Conservation (phyloP, 345 rosid species). For the Boechera divaricarpa region DNA sequence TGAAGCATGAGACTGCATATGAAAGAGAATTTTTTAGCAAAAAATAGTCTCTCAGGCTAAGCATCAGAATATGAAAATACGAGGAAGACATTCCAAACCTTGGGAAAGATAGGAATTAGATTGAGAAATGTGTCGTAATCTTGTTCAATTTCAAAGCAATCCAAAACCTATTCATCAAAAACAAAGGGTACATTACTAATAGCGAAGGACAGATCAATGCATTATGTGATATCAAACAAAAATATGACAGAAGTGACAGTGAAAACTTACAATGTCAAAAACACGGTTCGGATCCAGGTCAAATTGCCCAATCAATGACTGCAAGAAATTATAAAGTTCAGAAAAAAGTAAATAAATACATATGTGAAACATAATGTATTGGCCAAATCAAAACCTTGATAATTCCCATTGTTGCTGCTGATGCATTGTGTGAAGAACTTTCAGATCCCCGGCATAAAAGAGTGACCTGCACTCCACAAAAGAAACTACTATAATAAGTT, state of each 20-base stretch:
- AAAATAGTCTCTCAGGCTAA: conserved; percentile 21
- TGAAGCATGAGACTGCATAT: conserved; percentile 97
- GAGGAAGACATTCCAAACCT: conserved; percentile 56
- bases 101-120: conserved; percentile 93
- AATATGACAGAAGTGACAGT: conserved; percentile 20
- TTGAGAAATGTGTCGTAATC: conserved; percentile 72
- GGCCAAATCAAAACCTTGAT: conserved; percentile 69
- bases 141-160: conserved; percentile 93
- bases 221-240: conserved; percentile 34
- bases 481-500: conserved; percentile 30
- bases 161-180: conserved; percentile 70
- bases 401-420: conserved; percentile 86
- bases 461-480: conserved; percentile 66
- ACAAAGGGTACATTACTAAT: conserved; percentile 36
- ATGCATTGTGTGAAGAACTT: conserved; percentile 64
- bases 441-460: conserved; percentile 84
- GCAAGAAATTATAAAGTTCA: conserved; percentile 49
- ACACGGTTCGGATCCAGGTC: conserved; percentile 99
- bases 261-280: conserved; percentile 91
- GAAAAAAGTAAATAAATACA: conserved; percentile 26
- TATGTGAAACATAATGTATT: conserved; percentile 16
- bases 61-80: conserved; percentile 18
- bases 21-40: conserved; percentile 37
- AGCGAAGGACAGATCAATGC: conserved; percentile 22
- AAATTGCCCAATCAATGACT: conserved; percentile 99